Evolutionary conservation across 805 yeast genomes (phyloP), one percentile per base, ranked within the genome.

Genomic region (Wickerhamomyces rabaulensis): DNA sequence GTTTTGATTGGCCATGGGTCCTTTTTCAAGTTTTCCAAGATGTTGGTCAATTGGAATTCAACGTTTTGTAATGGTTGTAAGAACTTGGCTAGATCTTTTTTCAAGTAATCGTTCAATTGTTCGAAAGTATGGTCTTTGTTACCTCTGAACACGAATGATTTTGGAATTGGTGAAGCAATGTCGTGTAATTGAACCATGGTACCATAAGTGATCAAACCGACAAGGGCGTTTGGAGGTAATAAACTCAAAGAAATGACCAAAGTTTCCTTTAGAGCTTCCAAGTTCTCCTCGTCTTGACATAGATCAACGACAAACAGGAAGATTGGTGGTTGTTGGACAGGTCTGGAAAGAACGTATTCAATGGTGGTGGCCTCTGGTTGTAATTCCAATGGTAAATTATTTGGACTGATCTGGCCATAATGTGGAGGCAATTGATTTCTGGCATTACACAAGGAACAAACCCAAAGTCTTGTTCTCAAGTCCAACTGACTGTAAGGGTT

Each of bases 171-270:
- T 42, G 79, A 77, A 58, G 78, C 80, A 49, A 90, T 71, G 65
- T 90, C 96, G 67, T 91, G 95, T 43, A 92, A 85, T 61, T 87
- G 91, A 41, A 90, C 91, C 71, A 87, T 90, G 25, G 95, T 87
- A 45, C 96, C 97, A 60, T 72, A 87, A 13, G 97, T 88, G 60
- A 91, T 78, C 57, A 91, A 75, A 39, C 97, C 97, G 46, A 91
- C 80, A 44, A 90, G 73, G 3, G 96, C 87, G 57, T 91, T 89
- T 38, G 95, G 94, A 15, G 98, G 98, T 59, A 92, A 77, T 57
- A 87, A 69, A 42, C 86, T 76, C 55, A 91, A 73, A 2, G 94
- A 81, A 45, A 86, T 77, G 42, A 87, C 77, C 59, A 90, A 74
- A 29, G 92, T 75, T 55, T 87, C 95, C 60, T 87, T 88, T 66